These are phyloP conservation scores for Chlorella sp. DNA, from an alignment of 139 green algal species.

Conservation along the genomic window DNA sequence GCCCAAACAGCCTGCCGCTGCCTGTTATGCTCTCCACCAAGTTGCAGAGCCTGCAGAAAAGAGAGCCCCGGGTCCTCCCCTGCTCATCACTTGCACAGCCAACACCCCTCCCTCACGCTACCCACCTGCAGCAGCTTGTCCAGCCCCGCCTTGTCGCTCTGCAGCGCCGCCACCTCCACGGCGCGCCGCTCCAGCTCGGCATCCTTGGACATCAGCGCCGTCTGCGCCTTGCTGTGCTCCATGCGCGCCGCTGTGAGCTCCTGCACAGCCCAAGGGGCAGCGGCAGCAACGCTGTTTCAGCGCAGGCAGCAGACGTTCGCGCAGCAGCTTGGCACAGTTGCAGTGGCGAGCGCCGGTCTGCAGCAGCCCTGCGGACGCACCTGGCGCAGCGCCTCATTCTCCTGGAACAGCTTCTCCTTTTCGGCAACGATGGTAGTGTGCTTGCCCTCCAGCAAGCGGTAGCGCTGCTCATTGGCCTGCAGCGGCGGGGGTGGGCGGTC, in stretches of 20 bases:
- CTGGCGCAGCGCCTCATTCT: conserved; percentile 39
- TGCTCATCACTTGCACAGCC: too few species aligned
- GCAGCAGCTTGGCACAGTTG: too few species aligned
- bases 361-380: neutral
- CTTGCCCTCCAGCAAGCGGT: conserved; percentile 46
- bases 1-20: too few species aligned
- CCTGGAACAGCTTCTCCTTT: conserved; percentile 49
- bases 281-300: neutral
- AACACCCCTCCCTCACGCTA: too few species aligned
- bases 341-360: too few species aligned
- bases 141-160: conserved; percentile 49
- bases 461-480: conserved; percentile 64
- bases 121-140: conserved; percentile 47
- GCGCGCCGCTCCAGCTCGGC: conserved; percentile 41
- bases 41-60: too few species aligned
- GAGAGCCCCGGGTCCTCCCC: too few species aligned
- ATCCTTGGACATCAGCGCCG: conserved; percentile 45
- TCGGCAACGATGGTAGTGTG: conserved; percentile 38
- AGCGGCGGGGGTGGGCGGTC: neutral
- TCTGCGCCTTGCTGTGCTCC: conserved; percentile 52
- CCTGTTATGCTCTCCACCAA: too few species aligned
- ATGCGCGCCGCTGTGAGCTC: conserved; percentile 36
- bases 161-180: conserved; percentile 38
- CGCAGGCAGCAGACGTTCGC: too few species aligned
- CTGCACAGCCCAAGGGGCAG: neutral